phyloP scores from a whole-genome alignment of 257 asterid species.

The Striga asiatica region DNA sequence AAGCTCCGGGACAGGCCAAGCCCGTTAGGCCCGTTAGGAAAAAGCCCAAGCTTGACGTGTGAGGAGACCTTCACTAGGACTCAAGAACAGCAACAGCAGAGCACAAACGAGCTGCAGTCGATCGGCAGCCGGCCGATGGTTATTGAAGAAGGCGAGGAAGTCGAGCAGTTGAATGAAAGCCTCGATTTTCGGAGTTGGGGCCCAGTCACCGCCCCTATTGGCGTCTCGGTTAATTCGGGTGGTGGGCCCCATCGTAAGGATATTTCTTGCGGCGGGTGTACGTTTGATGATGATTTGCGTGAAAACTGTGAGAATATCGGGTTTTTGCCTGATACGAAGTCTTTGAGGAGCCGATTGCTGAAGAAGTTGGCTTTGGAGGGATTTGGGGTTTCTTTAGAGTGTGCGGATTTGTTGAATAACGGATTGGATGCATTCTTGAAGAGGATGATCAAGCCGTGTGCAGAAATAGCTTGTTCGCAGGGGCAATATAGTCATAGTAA shows the following conservation, averaged over 20 bases:
- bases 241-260: constrained; percentile 22
- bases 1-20: constrained; percentile 53
- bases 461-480: constrained; percentile 36
- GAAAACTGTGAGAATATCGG: constrained; percentile 34
- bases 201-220: constrained; percentile 61
- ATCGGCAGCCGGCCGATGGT: constrained; percentile 56
- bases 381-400: constrained; percentile 50
- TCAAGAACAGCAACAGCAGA: constrained; percentile 63
- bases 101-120: constrained; percentile 55
- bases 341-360: constrained; percentile 41
- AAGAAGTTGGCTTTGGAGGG: constrained; percentile 59
- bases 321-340: constrained; percentile 49
- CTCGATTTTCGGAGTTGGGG: constrained; percentile 35
- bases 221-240: constrained; percentile 29
- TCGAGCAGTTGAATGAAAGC: constrained; percentile 50
- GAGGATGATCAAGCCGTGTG: constrained; percentile 59
- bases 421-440: constrained; percentile 55
- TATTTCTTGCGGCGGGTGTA: background rate
- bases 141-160: constrained; percentile 89
- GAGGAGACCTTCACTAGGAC: constrained; percentile 43
- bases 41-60: constrained; percentile 37
- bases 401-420: constrained; percentile 52
- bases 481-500: constrained; percentile 13
- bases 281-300: background rate
- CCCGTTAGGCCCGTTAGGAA: constrained; percentile 81